Conservation (phyloP, 768 basidiomycete species). For the Butyriboletus loyo region DNA sequence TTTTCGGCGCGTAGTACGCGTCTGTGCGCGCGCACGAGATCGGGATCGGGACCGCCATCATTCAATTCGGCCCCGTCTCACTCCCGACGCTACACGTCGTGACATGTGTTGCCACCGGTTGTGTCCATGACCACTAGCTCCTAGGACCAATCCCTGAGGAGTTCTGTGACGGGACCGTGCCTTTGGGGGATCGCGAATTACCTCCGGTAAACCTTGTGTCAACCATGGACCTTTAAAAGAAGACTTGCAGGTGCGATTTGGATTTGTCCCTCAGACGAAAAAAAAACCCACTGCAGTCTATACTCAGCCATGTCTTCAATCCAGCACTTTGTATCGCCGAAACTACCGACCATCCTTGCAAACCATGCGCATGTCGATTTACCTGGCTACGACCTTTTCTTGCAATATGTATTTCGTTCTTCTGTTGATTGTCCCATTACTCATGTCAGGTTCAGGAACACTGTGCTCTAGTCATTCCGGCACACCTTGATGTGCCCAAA, state of each 20-base stretch:
- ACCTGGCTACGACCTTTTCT: slow-evolving; percentile 15
- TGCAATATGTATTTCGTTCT: slow-evolving; percentile 6
- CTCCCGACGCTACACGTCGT: no score
- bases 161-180: background rate
- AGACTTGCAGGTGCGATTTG: background rate
- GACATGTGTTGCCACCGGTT: background rate
- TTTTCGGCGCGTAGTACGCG: no score
- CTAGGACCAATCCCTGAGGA: no score
- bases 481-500: background rate
- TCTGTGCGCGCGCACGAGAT: no score
- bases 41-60: no score
- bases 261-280: background rate
- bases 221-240: background rate
- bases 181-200: background rate
- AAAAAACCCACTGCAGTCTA: background rate
- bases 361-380: slow-evolving; percentile 5
- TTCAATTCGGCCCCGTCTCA: no score
- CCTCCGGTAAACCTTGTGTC: background rate
- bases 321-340: slow-evolving; percentile 6
- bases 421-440: background rate
- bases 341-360: slow-evolving; percentile 8
- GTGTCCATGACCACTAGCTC: background rate
- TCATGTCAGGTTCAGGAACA: background rate
- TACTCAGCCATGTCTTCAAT: background rate
- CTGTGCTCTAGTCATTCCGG: slow-evolving; percentile 5